Percentiles rank a stretch among this genome's conserved stretches.
phyloP scores from a whole-genome alignment of 345 rosid genomes.

The Salix purpurea region DNA sequence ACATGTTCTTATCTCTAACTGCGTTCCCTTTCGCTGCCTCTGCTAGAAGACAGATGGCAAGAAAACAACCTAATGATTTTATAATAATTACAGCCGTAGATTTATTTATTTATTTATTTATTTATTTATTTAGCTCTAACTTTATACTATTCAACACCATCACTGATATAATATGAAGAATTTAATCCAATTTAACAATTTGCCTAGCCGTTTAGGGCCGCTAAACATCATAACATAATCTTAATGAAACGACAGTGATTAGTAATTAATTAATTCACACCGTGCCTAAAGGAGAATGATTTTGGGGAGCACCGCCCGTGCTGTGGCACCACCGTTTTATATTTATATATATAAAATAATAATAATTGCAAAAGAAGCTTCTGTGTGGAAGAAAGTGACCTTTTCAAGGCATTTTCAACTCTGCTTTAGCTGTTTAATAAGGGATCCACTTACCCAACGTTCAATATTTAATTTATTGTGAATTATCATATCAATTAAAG shows the following conservation, averaged over 20 bases:
- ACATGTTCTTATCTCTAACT: background rate
- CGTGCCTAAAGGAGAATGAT: constrained; percentile 17
- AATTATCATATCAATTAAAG: too few species aligned
- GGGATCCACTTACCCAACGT: too few species aligned
- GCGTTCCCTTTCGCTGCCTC: too few species aligned
- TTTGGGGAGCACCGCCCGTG: constrained; percentile 22
- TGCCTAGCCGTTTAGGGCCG: background rate
- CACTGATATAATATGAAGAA: background rate
- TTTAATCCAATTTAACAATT: background rate
- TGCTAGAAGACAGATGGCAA: too few species aligned
- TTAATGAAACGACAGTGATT: background rate
- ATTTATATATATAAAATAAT: background rate
- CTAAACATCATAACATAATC: constrained; percentile 18
- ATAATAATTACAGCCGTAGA: background rate
- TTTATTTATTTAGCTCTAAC: background rate
- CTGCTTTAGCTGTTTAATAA: background rate
- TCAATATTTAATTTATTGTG: too few species aligned
- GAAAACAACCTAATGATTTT: background rate
- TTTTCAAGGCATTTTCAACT: background rate
- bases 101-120: background rate
- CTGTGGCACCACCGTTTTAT: constrained; percentile 11
- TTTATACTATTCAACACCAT: background rate
- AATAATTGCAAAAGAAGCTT: constrained; percentile 12
- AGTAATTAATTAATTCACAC: background rate
- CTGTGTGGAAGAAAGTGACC: background rate